Evolutionary conservation across 2,329 filamentous ascomycete genomes (phyloP), one percentile per base, ranked within the genome.

Genomic region (Microsporum audouinii): DNA sequence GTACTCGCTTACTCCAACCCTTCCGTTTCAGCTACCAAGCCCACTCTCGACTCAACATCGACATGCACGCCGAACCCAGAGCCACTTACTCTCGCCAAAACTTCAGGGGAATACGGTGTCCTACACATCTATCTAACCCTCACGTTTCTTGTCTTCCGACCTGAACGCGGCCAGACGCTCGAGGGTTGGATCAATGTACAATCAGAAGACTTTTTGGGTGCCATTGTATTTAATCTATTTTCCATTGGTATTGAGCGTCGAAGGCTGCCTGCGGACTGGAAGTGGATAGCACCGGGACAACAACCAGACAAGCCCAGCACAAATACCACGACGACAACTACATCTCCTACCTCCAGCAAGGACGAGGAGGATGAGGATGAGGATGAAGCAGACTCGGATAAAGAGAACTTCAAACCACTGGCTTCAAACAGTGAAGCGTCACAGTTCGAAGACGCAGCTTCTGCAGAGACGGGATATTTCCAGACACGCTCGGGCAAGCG

Each of bases 181-280:
- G 86, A 91, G 66, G 94, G 90, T 8, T 86, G 82, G 66, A 82
- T 96, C 61, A 94, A 92, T 68, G 79, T 96, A 34, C 89, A 95
- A 71, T 92, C 88, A 56, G 89, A 94, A 67, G 90, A 89, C 5
- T 90, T 96, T 70, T 81, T 99, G 5, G 91, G 92, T 23, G 82
- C 96, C 2, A 84, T 95, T 8, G 94, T 90, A 72, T 91, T 90
- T 76, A 92, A 92, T 72, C 84, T 90, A 66, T 97, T 97, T 80
- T 95, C 94, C 67, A 89, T 92, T 0, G 89, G 87, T 49, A 88
- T 99, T 63, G 88, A 92, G 68, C 81, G 86, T 27, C 83, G 83
- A 63, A 81, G 89, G 39, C 78, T 99, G 14, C 94, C 94, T 0
- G 73, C 77, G 12, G 81, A 82, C 29, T 99, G 92, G 94, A 84